These are phyloP conservation scores for Kluyveromyces siamensis DNA, from an alignment of 805 yeast genomes.

Conservation along the genomic window DNA sequence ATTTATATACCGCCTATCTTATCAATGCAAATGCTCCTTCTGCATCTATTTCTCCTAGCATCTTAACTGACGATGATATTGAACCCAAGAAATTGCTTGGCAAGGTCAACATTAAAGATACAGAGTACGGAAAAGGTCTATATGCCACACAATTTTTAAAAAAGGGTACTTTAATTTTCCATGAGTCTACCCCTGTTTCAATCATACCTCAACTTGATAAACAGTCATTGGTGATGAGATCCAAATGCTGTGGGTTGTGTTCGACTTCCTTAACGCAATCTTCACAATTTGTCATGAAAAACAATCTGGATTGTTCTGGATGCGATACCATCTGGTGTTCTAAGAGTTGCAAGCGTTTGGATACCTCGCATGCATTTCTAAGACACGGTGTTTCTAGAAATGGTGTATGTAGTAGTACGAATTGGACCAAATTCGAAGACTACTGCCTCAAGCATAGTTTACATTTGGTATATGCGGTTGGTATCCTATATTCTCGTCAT, in stretches of 20 bases:
- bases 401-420: slow-evolving; percentile 32
- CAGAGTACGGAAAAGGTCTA: slow-evolving; percentile 24
- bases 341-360: slow-evolving; percentile 45
- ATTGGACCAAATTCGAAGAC: slow-evolving; percentile 48
- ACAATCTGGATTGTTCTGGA: slow-evolving; percentile 55
- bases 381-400: slow-evolving; percentile 43
- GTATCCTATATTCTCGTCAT: slow-evolving; percentile 42
- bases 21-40: slow-evolving; percentile 2
- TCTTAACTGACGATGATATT: background rate
- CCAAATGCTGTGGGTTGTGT: slow-evolving; percentile 68
- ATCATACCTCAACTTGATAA: slow-evolving; percentile 63
- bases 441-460: slow-evolving; percentile 58
- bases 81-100: background rate
- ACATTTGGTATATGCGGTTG: slow-evolving; percentile 60
- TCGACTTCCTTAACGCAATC: slow-evolving; percentile 39
- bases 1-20: slow-evolving; percentile 38
- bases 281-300: slow-evolving; percentile 24
- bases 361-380: slow-evolving; percentile 43
- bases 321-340: slow-evolving; percentile 70
- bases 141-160: slow-evolving; percentile 40
- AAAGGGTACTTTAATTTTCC: slow-evolving; percentile 49
- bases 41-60: background rate
- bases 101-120: background rate
- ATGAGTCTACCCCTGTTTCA: slow-evolving; percentile 48
- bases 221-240: slow-evolving; percentile 44